Percentiles rank a stretch among this genome's conserved stretches.
phyloP scores from a whole-genome alignment of 108 stramenopile species.

The Cyclotella atomus region DNA sequence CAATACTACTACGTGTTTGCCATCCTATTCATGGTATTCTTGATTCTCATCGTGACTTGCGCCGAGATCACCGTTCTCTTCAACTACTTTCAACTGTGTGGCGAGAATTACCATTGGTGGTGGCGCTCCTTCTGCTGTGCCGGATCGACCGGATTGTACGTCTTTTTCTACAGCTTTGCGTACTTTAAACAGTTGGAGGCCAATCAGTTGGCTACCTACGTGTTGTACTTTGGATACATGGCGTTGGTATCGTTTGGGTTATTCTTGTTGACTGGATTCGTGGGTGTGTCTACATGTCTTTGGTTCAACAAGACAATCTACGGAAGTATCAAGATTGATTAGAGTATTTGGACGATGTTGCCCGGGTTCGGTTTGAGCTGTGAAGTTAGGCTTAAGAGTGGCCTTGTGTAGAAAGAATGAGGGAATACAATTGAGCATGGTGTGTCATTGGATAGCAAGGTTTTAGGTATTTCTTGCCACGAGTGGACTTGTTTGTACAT shows the following conservation, averaged over 20 bases:
- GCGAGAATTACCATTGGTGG: conserved; percentile 99
- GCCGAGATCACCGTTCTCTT: conserved; percentile 97
- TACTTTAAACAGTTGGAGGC: conserved; percentile 94
- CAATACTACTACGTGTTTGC: conserved; percentile 99
- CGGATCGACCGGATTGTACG: conserved; percentile 93
- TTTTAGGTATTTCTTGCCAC: too few relatives aligned
- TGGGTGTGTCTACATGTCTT: conserved; percentile 90
- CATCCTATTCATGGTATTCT: conserved; percentile 93
- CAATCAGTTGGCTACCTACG: conserved; percentile 87
- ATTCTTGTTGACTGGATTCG: conserved; percentile 95
- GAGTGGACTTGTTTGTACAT: too few relatives aligned
- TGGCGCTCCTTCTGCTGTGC: conserved; percentile 95
- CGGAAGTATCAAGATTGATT: conserved; percentile 96
- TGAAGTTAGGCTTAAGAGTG: too few relatives aligned
- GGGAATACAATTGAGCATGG: too few relatives aligned
- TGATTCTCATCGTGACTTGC: conserved; percentile 95
- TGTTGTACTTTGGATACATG: conserved; percentile 99
- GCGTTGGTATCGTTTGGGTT: conserved; percentile 86
- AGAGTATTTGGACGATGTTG: conserved; percentile 16
- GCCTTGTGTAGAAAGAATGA: too few relatives aligned
- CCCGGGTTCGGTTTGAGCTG: too few relatives aligned
- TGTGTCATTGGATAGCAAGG: too few relatives aligned
- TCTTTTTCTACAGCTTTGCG: conserved; percentile 94
- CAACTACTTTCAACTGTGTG: conserved; percentile 98
- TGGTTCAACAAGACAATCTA: conserved; percentile 97